Evolutionary conservation across 345 rosid genomes (phyloP), one percentile per base, ranked within the genome.

Genomic region (Mangifera indica): DNA sequence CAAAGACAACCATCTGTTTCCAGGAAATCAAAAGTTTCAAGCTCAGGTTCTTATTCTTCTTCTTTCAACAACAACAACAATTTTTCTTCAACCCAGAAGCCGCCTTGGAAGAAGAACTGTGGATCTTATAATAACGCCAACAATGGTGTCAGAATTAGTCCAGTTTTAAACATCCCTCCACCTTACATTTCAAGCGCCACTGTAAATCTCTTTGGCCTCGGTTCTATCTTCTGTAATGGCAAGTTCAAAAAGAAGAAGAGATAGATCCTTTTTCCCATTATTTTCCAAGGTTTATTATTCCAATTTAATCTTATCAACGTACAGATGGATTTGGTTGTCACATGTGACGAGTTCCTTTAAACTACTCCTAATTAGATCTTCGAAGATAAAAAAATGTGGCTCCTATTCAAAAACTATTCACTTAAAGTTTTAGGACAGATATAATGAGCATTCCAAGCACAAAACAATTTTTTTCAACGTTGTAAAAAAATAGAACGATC

Each of bases 201-300:
- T 12, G 91, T 73, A 24, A 86, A 78, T 69, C 81, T 87, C 48
- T 88, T 86, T 62, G 88, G 98, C 71, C 58, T 93, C 45, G 92
- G 93, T 63, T 93, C 93, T 1, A 70, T 89, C 32, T 86, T 89
- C 77, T 93, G 98, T 78, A 88, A 80, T 54, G 87, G 93, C 67
- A 89, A 86, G 88, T 69, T 54, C 13, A 93, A 81, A 53, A 86
- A 75, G 81, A 93, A 91, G 88, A 88, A 84, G 81, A 82, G 77
- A 67, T 76, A 70, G 70, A 42, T 78, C 37, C 52, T 48, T 21
- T 22, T 37, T 29, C 32, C 42, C 42, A 37, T 37, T 37, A 32
- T 14, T 48, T 55, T 68, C 61, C 29, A 48, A 40, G 13, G 5
- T 54, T 45, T 55, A 58, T 63, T 72, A 60, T 29, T 49, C 58